Evolutionary conservation across 140 eudicot genomes (phyloP), one percentile per base, ranked within the genome.

Genomic region (Cichorium intybus): DNA sequence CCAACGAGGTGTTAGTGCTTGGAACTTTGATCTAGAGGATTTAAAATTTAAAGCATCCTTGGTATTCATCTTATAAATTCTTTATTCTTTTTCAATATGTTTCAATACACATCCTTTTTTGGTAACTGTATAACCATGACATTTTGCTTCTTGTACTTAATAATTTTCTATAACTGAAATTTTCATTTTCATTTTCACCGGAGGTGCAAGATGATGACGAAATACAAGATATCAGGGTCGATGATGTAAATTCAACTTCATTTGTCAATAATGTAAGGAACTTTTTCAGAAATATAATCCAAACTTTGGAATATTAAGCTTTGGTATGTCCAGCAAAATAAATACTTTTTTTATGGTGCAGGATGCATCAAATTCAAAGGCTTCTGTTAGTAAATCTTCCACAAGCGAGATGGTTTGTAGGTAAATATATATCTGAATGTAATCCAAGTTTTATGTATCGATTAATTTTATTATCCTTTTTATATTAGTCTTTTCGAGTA

Each of bases 1-100:
- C 77, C 93, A 94, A 73, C 86, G 97, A 84, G 99, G 99, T 70
- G 99, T 94, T 24, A 94, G 99, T 80, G 97, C 95, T 26, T 94
- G 99, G 99, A 94, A 94, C 82, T 94, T 94, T 70, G 96, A 94
- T 65, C 23, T 94, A 63, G 89, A 89, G 75, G 97, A 94, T 81
- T 80, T 94, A 52, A 94, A 94, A 79, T 75, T 79, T 55, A 94
- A 80, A 85, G 99, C 99, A 46, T 84, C 99, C 53, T 64, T 89
- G 90, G 99, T 94, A 81, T 70, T 80, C 78, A 58, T 59, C 22
- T 28, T 39, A 22, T 35, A 51, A 7, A 75, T 58, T 58, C 41
- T 37, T 37, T 7, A 48, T 74, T 12, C 16, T 26, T 50, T 28
- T 60, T 11, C 3, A 37, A 14, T 37, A 37, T 10, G 14, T 43